Evolutionary conservation across 2,329 filamentous ascomycete species (phyloP), one percentile per base, ranked within the genome.

Genomic region (Alternaria gaisen): DNA sequence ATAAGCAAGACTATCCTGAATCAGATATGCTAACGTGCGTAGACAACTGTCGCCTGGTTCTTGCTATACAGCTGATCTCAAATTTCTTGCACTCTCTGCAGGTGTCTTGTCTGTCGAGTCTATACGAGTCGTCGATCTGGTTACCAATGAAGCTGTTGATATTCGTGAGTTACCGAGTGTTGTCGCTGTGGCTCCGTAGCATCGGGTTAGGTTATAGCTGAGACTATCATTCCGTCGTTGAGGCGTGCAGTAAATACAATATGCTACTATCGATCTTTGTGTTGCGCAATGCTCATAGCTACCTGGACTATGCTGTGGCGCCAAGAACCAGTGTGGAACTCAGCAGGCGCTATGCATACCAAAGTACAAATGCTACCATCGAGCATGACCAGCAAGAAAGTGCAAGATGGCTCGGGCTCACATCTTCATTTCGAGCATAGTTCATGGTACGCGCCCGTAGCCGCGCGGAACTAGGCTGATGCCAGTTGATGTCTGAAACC

Each of bases 101-200:
- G 92, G 91, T 0, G 84, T 92, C 32, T 83, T 92, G 30, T 84
- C 85, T n/a, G 77, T 94, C 3, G 91, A 94, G 68, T 88, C 89
- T 3, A 83, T 94, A 20, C 83, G 91, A 51, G 86, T 94, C 1
- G 83, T 94, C 4, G 92, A 95, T 75, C 75, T 94, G 61, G 86
- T 83, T 22, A 91, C 87, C 34, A 89, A 92, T 71, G 91, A 94
- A 79, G 90, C 91, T 72, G 89, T 92, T 4, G 91, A 94, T 76
- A 88, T 94, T 56, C 85, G 87, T 61, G 90, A 94, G 63, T 75
- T 95, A 65, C 92, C 92, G 0, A 88, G 86, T 44, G 87, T 93
- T 68, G 79, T 92, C 36, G 75, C 74, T 18, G 60, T 71, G 14
- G 69, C 71, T 43, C 61, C 69, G 40, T 63, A 54, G 55, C 43